Evolutionary conservation across 2,329 filamentous ascomycete species (phyloP).

Genomic region (Trichoderma endophyticum): DNA sequence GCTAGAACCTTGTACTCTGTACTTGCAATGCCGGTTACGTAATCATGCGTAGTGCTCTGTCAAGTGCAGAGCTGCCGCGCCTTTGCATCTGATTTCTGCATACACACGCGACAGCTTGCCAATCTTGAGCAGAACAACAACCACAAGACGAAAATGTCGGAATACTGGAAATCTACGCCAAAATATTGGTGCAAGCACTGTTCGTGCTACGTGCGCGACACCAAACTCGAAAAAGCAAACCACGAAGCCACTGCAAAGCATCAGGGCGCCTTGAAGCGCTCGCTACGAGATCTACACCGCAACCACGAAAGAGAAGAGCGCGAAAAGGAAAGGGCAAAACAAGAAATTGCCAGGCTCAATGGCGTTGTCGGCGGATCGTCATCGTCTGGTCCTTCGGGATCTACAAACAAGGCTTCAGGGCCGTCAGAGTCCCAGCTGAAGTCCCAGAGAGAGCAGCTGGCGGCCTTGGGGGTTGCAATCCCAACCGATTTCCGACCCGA

Average conservation of each 20-base stretch:
- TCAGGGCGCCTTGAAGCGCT: slow-evolving; percentile 82
- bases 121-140: background rate
- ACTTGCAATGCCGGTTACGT: background rate
- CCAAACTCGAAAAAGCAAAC: slow-evolving; percentile 81
- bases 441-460: slow-evolving; percentile 81
- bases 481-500: slow-evolving; percentile 75
- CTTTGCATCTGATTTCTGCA: background rate
- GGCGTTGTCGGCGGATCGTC: slow-evolving; percentile 59
- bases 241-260: slow-evolving; percentile 86
- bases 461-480: slow-evolving; percentile 79
- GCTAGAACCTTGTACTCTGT: background rate
- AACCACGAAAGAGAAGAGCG: slow-evolving; percentile 75
- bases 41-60: background rate
- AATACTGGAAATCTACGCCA: slow-evolving; percentile 98
- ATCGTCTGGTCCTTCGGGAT: slow-evolving; percentile 27
- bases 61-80: background rate
- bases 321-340: slow-evolving; percentile 77
- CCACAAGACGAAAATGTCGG: slow-evolving; percentile 62
- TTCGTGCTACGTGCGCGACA: slow-evolving; percentile 82
- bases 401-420: slow-evolving; percentile 16
- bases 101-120: background rate
- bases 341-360: slow-evolving; percentile 82
- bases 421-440: slow-evolving; percentile 64
- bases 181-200: slow-evolving; percentile 99
- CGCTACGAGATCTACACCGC: slow-evolving; percentile 83